Conservation (phyloP, 2,329 filamentous ascomycete genomes). For the Xylaria sp. region DNA sequence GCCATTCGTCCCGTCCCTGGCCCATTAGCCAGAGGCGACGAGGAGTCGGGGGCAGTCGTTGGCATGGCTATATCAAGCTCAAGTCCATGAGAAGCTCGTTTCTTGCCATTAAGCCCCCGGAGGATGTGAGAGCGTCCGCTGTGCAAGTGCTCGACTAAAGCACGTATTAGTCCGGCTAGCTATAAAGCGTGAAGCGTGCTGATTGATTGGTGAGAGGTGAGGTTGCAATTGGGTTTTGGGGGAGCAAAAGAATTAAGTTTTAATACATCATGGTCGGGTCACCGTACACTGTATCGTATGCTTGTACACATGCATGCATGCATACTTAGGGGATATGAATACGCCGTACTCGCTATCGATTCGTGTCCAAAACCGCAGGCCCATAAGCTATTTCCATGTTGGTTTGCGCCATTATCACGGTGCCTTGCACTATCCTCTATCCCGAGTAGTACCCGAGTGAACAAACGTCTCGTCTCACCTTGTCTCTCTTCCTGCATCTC, state of each 20-base stretch:
- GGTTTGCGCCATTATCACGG: not conserved
- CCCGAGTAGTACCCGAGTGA: too few species aligned
- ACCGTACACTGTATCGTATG: too few species aligned
- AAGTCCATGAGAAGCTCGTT: not conserved
- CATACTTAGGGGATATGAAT: not conserved
- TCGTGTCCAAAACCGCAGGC: not conserved
- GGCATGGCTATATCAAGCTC: constrained; percentile 1
- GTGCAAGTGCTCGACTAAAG: not conserved
- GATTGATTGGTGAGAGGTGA: too few species aligned
- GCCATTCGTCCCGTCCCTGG: not conserved
- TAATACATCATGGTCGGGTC: too few species aligned
- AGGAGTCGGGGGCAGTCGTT: not conserved
- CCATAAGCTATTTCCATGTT: not conserved
- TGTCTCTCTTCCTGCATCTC: too few species aligned
- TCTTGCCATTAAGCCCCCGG: not conserved
- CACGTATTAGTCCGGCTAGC: too few species aligned
- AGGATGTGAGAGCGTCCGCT: too few species aligned
- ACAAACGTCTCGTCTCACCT: too few species aligned
- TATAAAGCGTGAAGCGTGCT: too few species aligned
- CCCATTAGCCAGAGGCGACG: not conserved
- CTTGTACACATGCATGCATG: too few species aligned
- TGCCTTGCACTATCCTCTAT: not conserved
- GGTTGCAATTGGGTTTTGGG: not conserved
- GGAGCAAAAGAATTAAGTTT: too few species aligned
- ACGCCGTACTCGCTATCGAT: not conserved